Evolutionary conservation across 2,329 filamentous ascomycete species (phyloP), one percentile per base, ranked within the genome.

Genomic region (Onygenales sp.): DNA sequence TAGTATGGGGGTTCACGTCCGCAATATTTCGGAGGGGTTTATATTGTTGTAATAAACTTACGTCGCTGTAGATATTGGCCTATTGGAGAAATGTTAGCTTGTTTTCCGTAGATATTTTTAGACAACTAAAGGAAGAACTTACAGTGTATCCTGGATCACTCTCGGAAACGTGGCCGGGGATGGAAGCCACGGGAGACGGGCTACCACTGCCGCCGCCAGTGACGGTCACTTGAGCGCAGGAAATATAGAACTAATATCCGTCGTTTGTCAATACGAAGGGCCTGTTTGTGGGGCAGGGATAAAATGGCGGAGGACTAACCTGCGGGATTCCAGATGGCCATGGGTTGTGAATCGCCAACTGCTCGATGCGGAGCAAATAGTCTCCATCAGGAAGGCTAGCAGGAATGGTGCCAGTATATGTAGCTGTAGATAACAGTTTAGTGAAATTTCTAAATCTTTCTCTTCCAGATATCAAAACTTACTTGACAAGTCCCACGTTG

Each of bases 321-420:
- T 51, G 48, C 3, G 48, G 70, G 4, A 61, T 59, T 6, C 63
- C 60, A 47, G 44, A 27, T n/a, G 44, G 44, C 44, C 65, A 59
- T 6, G 74, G 73, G 53, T 60, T 64, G 63, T 77, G 74, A 10
- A 77, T 67, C 2, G 67, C 74, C 52, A 76, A 73, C 56, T 77
- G 73, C 62, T 77, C 74, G 21, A 72, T 70, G 9, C 74, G 69
- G 2, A 77, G 61, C 33, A 77, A 67, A 58, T 77, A 77, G 53
- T 76, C 72, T 50, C 74, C 74, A 27, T 73, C 61, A 1, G 68
- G 64, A 14, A 76, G 68, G 53, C 70, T 74, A 33, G 59, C 57
- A 8, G 74, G 74, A 49, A 77, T 69, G 37, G 61, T 68, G 21
- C 74, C 48, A 32, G 33, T 52, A 36, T 40, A 51, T 2, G 36